Base-by-base conservation (phyloP, 805 yeast genomes). In the Candida palmyrensis region DNA sequence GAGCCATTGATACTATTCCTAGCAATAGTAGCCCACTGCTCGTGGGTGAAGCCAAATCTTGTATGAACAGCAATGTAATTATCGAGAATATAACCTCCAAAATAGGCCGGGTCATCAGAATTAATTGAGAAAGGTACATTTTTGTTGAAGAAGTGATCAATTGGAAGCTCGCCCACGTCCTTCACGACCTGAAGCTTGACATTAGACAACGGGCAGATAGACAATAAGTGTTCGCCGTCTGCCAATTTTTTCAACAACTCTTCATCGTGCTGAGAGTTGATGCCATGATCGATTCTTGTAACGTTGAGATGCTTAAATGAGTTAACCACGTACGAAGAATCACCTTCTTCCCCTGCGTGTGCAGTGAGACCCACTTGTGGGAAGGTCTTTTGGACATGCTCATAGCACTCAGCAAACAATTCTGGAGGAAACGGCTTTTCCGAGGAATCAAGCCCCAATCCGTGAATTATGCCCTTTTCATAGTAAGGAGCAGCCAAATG, bases 321-420 rank as follows among this genome's bases (percentile, higher is more conserved):
- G 33, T 67, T 68, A 7, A 59, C 38, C 18, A 84, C 83, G 44
- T 65, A 82, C n/a, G 75, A 70, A 26, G 86, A 77, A 42, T 81
- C 85, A 33, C 90, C 94, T 62, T 85, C 94, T 59, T 85, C 95
- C 47, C 95, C 95, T 2, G 92, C 94, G 49, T 85, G 95, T 2
- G 95, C 90, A 23, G 94, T 85, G 35, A 82, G 65, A 25, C 76
- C 71, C 35, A 79, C 70, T 16, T 72, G 59, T 16, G 80, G 75
- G 48, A 66, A 73, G 26, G 63, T 50, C 16, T 63, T 59, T 35
- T 62, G 65, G 6, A 82, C 70, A 14, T 53, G 47, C 7, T 56
- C 45, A 53, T 79, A 85, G 52, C 87, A 79, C 30, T 80, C 83
- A 10, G 59, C 60, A 48, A 83, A 85, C 30, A 80, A 50, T 32